phyloP scores from a whole-genome alignment of 345 rosid genomes.

The Carallia pectinifolia region DNA sequence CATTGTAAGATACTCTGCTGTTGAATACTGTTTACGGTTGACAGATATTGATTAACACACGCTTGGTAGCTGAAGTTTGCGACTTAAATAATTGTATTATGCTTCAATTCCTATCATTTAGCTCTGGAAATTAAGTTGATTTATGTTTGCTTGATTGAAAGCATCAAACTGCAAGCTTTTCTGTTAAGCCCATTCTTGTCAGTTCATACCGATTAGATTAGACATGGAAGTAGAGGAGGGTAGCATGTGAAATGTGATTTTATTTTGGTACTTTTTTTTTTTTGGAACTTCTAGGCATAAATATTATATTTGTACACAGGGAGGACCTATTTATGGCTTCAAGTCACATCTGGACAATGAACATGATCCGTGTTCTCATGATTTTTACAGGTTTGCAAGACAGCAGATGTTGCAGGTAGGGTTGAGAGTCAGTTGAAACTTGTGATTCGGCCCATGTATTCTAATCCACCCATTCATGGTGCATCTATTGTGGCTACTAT shows the following conservation, averaged over 20 bases:
- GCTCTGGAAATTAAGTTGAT: not conserved
- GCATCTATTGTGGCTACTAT: conserved; percentile 50
- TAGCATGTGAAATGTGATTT: too few relatives aligned
- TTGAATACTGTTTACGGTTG: not conserved
- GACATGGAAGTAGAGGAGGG: too few relatives aligned
- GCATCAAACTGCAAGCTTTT: not conserved
- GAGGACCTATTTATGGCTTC: not conserved
- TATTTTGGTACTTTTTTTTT: too few relatives aligned
- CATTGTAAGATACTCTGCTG: conserved; percentile 36
- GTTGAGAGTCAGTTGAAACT: conserved; percentile 58
- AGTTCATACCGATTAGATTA: too few relatives aligned
- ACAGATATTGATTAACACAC: conserved; percentile 3
- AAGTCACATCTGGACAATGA: too few relatives aligned
- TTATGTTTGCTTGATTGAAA: not conserved
- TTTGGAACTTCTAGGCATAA: too few relatives aligned
- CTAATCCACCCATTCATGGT: conserved; percentile 60
- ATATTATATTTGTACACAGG: too few relatives aligned
- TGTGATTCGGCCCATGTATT: conserved; percentile 56
- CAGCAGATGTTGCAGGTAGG: conserved; percentile 42
- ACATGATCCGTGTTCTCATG: too few relatives aligned
- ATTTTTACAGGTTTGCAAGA: conserved; percentile 43
- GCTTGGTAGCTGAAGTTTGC: not conserved
- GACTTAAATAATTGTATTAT: not conserved
- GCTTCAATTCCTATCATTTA: not conserved
- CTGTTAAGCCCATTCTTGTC: too few relatives aligned